These are phyloP conservation scores for Zygoascus ofunaensis DNA, from an alignment of 805 yeast genomes.

Conservation along the genomic window DNA sequence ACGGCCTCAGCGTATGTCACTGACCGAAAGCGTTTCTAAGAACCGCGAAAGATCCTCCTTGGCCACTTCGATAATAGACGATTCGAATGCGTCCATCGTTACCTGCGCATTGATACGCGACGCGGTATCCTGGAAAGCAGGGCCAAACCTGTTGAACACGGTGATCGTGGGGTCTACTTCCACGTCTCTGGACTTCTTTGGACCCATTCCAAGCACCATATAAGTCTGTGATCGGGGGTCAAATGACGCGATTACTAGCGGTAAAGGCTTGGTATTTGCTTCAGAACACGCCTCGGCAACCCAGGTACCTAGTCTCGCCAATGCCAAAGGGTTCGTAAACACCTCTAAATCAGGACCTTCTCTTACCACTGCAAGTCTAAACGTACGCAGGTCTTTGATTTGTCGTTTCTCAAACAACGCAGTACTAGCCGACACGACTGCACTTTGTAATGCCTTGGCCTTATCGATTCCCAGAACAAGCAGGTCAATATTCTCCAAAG, in stretches of 20 bases:
- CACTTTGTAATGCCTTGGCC: conserved; percentile 77
- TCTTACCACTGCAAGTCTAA: conserved; percentile 76
- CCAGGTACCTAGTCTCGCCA: conserved; percentile 84
- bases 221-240: conserved; percentile 68
- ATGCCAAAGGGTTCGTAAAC: conserved; percentile 78
- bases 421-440: conserved; percentile 79
- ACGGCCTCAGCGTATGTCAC: conserved; percentile 40
- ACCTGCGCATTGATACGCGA: conserved; percentile 77
- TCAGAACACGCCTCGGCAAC: conserved; percentile 82
- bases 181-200: conserved; percentile 51
- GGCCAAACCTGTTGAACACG: conserved; percentile 71
- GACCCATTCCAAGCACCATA: conserved; percentile 82
- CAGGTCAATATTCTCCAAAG: conserved; percentile 43
- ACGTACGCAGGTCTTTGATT: conserved; percentile 69
- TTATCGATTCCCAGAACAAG: conserved; percentile 64
- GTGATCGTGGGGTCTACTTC: conserved; percentile 30
- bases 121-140: conserved; percentile 86
- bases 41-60: conserved; percentile 84
- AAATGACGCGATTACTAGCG: conserved; percentile 77
- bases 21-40: conserved; percentile 69
- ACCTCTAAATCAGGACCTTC: conserved; percentile 78
- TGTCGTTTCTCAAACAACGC: conserved; percentile 78
- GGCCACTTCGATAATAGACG: conserved; percentile 82
- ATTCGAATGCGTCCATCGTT: conserved; percentile 88
- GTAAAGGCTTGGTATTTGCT: conserved; percentile 53